These are phyloP conservation scores for Tetrahymena elliotti DNA, from an alignment of 73 alveolate genomes.

Conservation along the genomic window DNA sequence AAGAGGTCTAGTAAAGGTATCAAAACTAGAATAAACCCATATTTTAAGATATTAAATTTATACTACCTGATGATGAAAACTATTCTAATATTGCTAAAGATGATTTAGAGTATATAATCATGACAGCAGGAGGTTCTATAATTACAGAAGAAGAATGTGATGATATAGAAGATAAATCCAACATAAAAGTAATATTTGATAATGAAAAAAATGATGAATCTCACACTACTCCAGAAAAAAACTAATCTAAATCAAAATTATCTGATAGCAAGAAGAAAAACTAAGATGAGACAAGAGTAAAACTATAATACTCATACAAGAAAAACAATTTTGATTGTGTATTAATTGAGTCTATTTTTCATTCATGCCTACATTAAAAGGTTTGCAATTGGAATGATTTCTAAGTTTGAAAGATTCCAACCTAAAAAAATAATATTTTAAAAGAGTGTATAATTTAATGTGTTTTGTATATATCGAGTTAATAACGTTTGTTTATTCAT, in stretches of 20 bases:
- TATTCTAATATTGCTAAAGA: neutral
- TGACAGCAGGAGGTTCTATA: neutral
- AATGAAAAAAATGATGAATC: neutral
- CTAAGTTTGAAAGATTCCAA: neutral
- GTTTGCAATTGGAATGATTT: neutral
- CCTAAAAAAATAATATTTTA: neutral
- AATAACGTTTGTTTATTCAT: no score
- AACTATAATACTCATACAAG: neutral
- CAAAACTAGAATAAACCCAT: neutral
- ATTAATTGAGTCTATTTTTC: neutral
- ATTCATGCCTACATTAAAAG: neutral
- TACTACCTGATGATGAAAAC: neutral
- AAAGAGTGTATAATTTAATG: no score
- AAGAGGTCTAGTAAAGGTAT: neutral
- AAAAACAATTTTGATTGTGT: neutral
- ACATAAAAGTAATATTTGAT: neutral
- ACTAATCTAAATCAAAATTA: neutral
- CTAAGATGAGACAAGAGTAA: neutral
- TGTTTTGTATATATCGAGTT: no score
- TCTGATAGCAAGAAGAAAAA: neutral
- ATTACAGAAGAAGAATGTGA: neutral
- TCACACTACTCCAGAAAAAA: neutral
- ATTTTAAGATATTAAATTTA: neutral
- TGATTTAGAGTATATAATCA: neutral
- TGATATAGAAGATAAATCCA: neutral